Evolutionary conservation across 495 filamentous ascomycete species (phyloP), one percentile per base, ranked within the genome.

Genomic region (Viridothelium virens): DNA sequence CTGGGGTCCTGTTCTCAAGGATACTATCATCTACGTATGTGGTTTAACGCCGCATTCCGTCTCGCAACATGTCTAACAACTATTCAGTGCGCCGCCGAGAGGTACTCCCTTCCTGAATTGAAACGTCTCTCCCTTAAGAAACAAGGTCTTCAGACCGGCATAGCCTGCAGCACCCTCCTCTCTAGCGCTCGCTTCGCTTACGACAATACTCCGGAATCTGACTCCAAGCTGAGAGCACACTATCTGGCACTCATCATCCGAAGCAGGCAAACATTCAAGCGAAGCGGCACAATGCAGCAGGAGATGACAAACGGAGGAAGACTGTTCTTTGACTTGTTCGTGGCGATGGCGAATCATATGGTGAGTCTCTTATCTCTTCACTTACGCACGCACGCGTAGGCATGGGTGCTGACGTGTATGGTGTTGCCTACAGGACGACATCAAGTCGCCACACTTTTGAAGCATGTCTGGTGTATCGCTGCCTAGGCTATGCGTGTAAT

Each of bases 271-370:
- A 96, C 90, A 3, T 96, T 96, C 80, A 96, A 94, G 82, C 80
- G 89, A 46, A 95, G 91, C 77, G 91, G 91, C 68, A 96, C 91
- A n/a, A 95, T 96, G 91, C 91, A 96, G 78, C 84, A 88, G 71
- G 91, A 96, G 80, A 96, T 96, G 91, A 88, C 91, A 75, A 82
- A 82, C 69, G 91, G 91, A 31, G 90, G 90, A 67, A 87, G 87
- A 72, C 77, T 96, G 72, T 95, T 95, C 79, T 96, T 96, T 76
- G 91, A 96, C 77, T 78, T 96, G 66, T 96, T 96, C 76, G 91
- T 96, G 48, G 91, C 91, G 3, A 84, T 96, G 78, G 91, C 89
- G 76, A 96, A 96, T 75, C 91, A 95, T 77, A 90, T 96, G 38
- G 85, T 74, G 66, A 68, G 71, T 70, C 33, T 39, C 61, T 56